Evolutionary conservation across 148 eudicot genomes (phyloP).

Genomic region (Vaccinium darrowii): DNA sequence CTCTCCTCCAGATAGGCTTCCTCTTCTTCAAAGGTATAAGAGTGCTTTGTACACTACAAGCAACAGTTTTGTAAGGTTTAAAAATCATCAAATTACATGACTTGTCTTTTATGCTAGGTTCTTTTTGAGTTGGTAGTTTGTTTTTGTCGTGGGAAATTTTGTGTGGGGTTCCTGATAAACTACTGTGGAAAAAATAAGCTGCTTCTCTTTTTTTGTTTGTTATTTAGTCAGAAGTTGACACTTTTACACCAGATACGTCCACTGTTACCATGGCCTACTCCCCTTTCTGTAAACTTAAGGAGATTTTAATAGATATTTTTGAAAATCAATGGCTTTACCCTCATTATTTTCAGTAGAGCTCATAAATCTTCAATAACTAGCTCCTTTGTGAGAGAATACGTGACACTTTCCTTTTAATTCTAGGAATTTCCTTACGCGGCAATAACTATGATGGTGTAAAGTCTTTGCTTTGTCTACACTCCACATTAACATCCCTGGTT

Average conservation of each 20-base stretch:
- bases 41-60: not conserved
- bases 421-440: not conserved
- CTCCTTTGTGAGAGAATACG: not conserved
- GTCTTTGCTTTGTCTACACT: not conserved
- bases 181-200: not conserved
- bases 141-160: not conserved
- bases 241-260: not conserved
- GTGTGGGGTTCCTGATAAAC: slow-evolving; percentile 8
- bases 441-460: not conserved
- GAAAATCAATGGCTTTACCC: not conserved
- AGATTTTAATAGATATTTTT: not conserved
- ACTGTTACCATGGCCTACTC: not conserved
- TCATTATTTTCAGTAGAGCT: not conserved
- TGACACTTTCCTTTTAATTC: not conserved
- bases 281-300: not conserved
- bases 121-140: not conserved
- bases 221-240: not conserved
- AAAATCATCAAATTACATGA: not conserved
- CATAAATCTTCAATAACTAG: not conserved
- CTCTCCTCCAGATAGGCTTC: slow-evolving; percentile 70
- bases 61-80: not conserved
- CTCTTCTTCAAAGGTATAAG: slow-evolving; percentile 75
- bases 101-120: not conserved
- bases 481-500: not conserved
- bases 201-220: not conserved